Evolutionary conservation across 306 rosid genomes (phyloP), one percentile per base, ranked within the genome.

Genomic region (Cotoneaster glaucophyllus): DNA sequence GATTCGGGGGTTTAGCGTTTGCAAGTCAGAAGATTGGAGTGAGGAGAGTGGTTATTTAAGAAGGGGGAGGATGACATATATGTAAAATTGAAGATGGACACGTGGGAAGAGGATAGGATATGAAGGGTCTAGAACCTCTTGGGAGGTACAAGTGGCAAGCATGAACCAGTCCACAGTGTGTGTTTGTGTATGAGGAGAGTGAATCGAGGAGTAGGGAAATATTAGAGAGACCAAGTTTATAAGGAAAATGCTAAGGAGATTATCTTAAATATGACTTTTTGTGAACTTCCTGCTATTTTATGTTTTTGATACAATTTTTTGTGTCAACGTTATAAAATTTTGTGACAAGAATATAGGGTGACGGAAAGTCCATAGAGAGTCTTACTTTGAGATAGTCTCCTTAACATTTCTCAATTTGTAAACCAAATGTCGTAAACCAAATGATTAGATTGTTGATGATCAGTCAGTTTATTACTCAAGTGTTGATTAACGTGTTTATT

Each of bases 31-130:
- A 25, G 59, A 59, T 71, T 50, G 8, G 24, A 57, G 28, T 17
- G 53, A 18, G 68, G 48, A n/a, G 34, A 11, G 45, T 32, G 41
- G 52, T 21, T 65, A 64, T 79, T 64, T 39, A 77, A 66, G 68
- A 59, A 66, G 67, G 68, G 15, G 58, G 44, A 69, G 48, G 29
- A 4, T 37, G 63, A 79, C 74, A 56, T 83, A 80, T 83, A 74
- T 9, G 34, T 11, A 19, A 18, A 37, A 31, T 11, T 32, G 32
- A 26, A 3, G 29, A 32, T 14, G 31, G 77, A 72, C 82, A 76
- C 85, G 85, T 83, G 85, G 58, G 71, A 44, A 76, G 70, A 50
- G 45, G 87, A 86, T 86, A 81, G 83, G 78, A 69, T 67, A 54
- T 65, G 89, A 81, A 76, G 78, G 87, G 81, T 45, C 77, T 54